Conservation (phyloP, 2,329 filamentous ascomycete species). For the Chaetoscypha palmicola region DNA sequence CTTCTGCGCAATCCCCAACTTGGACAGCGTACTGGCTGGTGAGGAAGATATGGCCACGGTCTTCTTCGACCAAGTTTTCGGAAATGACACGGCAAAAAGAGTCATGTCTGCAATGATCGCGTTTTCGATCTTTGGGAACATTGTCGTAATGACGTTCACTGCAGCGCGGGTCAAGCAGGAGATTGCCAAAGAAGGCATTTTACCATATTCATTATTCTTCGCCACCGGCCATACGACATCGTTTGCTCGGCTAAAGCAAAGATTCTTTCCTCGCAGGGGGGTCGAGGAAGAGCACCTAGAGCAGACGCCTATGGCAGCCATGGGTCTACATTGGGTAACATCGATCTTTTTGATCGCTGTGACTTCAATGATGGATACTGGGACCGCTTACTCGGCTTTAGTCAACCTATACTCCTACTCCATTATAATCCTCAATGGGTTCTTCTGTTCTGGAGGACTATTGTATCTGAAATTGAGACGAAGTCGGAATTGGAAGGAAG, state of each 20-base stretch:
- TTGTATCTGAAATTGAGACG: background rate
- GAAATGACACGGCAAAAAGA: slow-evolving; percentile 24
- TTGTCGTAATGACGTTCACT: slow-evolving; percentile 51
- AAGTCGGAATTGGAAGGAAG: slow-evolving; percentile 1
- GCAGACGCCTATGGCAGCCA: slow-evolving; percentile 9
- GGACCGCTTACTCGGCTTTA: slow-evolving; percentile 8
- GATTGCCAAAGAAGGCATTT: slow-evolving; percentile 49
- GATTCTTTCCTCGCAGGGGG: background rate
- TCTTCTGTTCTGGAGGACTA: slow-evolving; percentile 1
- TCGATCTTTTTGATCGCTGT: slow-evolving; percentile 7
- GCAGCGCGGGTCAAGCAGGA: slow-evolving; percentile 50
- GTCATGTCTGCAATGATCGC: slow-evolving; percentile 42
- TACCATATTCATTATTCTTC: slow-evolving; percentile 44
- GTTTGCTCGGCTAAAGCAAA: background rate
- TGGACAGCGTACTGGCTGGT: background rate
- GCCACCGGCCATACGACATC: slow-evolving; percentile 21
- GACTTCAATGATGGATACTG: slow-evolving; percentile 8
- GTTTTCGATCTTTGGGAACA: slow-evolving; percentile 47
- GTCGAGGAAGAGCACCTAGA: background rate
- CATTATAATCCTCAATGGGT: background rate
- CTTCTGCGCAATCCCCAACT: slow-evolving; percentile 35
- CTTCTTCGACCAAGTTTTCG: slow-evolving; percentile 22
- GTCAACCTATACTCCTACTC: slow-evolving; percentile 1
- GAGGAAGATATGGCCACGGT: slow-evolving; percentile 2
- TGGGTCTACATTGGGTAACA: slow-evolving; percentile 7